Evolutionary conservation across 768 basidiomycete genomes (phyloP).

Genomic region (Boletus sensibilis): DNA sequence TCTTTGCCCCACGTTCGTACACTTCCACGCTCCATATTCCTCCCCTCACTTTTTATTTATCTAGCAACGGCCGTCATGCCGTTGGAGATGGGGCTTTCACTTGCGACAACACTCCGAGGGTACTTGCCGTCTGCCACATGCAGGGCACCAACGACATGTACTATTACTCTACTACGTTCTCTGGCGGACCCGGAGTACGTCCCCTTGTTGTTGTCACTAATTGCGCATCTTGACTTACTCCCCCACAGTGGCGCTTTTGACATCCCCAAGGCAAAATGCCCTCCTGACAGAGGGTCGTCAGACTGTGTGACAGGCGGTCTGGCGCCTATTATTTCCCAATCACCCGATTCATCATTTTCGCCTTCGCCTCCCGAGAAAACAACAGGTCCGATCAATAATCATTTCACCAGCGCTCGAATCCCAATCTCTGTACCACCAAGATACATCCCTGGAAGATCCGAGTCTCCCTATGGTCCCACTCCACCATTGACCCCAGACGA

Average conservation of each 20-base stretch:
- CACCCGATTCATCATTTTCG: constrained; percentile 36
- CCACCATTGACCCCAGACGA: constrained; percentile 81
- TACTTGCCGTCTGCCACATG: constrained; percentile 83
- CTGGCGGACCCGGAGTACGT: constrained; percentile 87
- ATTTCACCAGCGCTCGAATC: constrained; percentile 20
- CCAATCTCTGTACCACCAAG: constrained; percentile 38
- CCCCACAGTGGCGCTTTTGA: constrained; percentile 88
- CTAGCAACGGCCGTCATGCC: constrained; percentile 92
- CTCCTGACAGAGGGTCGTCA: constrained; percentile 94
- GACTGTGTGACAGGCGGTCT: constrained; percentile 92
- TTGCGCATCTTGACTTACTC: constrained; percentile 3
- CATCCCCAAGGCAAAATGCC: constrained; percentile 88
- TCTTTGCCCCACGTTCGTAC: constrained; percentile 88
- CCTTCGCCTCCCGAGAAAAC: constrained; percentile 28
- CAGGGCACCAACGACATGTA: constrained; percentile 81
- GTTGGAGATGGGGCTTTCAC: constrained; percentile 95
- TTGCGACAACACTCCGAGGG: constrained; percentile 73
- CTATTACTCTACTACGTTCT: constrained; percentile 92
- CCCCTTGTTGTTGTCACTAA: not conserved
- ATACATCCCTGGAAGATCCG: constrained; percentile 41
- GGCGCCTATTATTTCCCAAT: constrained; percentile 60
- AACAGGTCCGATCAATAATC: constrained; percentile 19
- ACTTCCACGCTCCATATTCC: not conserved
- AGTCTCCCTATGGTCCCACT: constrained; percentile 49
- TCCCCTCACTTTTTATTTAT: constrained; percentile 15